Base-by-base conservation (phyloP, 2,329 filamentous ascomycete species). In the Emericellopsis cladophorae region DNA sequence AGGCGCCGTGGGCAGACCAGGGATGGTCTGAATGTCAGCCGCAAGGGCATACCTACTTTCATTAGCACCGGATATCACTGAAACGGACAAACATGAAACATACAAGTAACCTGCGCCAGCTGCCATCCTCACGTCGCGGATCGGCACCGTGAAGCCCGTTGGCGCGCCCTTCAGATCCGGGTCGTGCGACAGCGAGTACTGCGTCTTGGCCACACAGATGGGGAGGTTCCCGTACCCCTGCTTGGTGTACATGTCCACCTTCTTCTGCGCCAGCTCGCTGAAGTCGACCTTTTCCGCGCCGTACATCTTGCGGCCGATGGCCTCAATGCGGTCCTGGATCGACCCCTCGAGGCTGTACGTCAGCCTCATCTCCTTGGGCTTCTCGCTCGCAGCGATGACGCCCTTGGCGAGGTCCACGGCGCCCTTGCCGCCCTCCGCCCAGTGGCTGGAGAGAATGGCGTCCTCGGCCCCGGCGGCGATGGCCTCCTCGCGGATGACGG, bases 21-120 rank as follows among this genome's bases (percentile, higher is more conserved):
- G 92, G 48, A 98, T 98, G 2, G 92, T 98, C 70, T 96, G 92
- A 49, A 98, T 96, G 56, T 98, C 92, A 12, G 92, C 92, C 41
- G 92, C 92, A 46, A 96, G 74, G 7, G 92, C 92, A 53, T 95
- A 95, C 41, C 83, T 84, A 49, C 29, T 47, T 70, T 56, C 71
- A 62, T 49, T 46, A 55, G 49, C 39, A 44, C 40, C 36, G 7
- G 10, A 16, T 5, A 10, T 11, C n/a, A 39, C 21, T 26, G 36
- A 29, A 29, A 12, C 26, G 7, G 26, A 29, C 29, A 36, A 42
- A 34, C 12, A 41, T 37, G 18, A 41, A 45, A 69, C 80, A 75
- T 65, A 86, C 74, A 95, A 66, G 60, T 95, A 95, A 47, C 92
- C 92, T 46, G 87, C 92, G 55, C 92, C 92, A 44, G 89, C 89